Evolutionary conservation across 2,329 filamentous ascomycete species (phyloP), one percentile per base, ranked within the genome.

Genomic region (Aspergillus unguis): DNA sequence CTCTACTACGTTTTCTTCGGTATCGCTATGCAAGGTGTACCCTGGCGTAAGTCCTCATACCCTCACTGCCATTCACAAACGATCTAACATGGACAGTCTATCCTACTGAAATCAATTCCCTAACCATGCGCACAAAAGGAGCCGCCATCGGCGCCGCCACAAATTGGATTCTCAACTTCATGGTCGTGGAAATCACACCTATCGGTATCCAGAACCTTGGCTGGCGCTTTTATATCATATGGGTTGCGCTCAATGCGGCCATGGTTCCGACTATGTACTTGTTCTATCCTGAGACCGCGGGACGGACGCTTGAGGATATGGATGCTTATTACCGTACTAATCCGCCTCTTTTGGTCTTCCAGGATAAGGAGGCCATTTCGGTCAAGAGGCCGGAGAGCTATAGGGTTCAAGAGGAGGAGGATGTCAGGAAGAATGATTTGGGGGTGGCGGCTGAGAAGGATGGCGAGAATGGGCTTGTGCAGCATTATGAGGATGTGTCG

Each of bases 1-100:
- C 28, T 67, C 5, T 75, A 73, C 56, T 74, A 73, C 48, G 65
- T 71, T 1, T 64, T 63, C 40, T 74, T 74, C 50, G 72, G 67
- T 0, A 66, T 72, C 58, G 71, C 69, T 10, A 66, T 72, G 31
- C 64, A 72, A 43, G 71, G 71, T 29, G 64, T 72, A 5, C 69
- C 69, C 4, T 73, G 70, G 71, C 62, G 51, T 53, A 40, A 47
- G 45, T 38, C 23, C 7, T 38, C 23, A 17, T 41, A 10, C 5
- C 10, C 40, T 23, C 17, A 6, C 26, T 32, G 5, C n/a, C n/a
- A 3, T 40, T 31, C 33, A 26, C 4, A 11, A 5, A 1, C 5
- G 27, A 10, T 11, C 31, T 31, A 11, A 23, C 17, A 7, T 7
- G 5, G 4, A 11, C 23, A 53, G 51, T 73, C 1, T 69, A 68